Conservation (phyloP, 768 basidiomycete genomes). For the Termitomyces sp. region DNA sequence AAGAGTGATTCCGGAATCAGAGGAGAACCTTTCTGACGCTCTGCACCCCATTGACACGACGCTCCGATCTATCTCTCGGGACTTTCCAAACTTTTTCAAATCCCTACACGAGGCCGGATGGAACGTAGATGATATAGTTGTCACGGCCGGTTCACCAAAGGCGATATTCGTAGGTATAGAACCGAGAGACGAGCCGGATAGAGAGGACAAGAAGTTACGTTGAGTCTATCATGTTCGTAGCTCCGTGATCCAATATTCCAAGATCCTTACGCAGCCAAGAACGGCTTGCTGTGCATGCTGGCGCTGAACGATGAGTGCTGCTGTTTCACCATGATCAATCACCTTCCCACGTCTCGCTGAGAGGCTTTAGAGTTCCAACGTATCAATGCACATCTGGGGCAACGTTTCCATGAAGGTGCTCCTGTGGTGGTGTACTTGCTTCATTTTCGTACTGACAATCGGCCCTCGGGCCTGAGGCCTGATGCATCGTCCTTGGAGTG, state of each 20-base stretch:
- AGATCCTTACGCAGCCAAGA: not conserved
- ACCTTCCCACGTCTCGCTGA: not conserved
- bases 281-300: not conserved
- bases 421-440: constrained; percentile 1
- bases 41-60: constrained; percentile 15
- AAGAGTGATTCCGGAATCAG: too few relatives aligned
- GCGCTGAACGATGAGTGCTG: not conserved
- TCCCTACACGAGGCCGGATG: constrained; percentile 28
- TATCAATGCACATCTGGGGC: constrained; percentile 2
- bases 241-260: not conserved
- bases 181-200: not conserved
- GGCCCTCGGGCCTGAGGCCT: not conserved
- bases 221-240: constrained; percentile 4
- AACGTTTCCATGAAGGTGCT: not conserved
- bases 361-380: constrained; percentile 2
- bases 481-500: not conserved
- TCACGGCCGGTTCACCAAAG: constrained; percentile 26
- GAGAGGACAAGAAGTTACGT: constrained; percentile 17
- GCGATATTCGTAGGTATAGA: constrained; percentile 19
- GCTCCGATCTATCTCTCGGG: constrained; percentile 10
- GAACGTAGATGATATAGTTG: constrained; percentile 27
- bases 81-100: constrained; percentile 20
- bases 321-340: constrained; percentile 3
- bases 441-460: not conserved
- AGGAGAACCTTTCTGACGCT: constrained; percentile 4